Evolutionary conservation across 441 rosid genomes (phyloP).

Genomic region (Syzygium malaccense): DNA sequence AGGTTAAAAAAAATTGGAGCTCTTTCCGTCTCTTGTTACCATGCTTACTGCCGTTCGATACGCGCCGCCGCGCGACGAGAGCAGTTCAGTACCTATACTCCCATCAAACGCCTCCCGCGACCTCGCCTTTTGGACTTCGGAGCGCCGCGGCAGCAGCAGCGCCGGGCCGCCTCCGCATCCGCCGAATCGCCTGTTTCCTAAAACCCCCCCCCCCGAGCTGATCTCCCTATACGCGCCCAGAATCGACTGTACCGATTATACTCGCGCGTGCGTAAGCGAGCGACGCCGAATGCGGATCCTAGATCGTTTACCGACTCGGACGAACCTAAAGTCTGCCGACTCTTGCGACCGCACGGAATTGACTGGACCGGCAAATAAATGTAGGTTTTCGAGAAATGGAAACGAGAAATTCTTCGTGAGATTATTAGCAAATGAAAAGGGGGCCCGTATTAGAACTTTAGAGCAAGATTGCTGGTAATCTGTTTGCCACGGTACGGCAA

Average conservation of each 20-base stretch:
- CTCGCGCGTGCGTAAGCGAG: accelerated
- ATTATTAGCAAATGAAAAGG: neutral
- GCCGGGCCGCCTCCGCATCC: neutral
- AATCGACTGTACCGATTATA: neutral
- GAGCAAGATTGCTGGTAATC: neutral
- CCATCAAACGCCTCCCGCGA: neutral
- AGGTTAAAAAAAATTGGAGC: neutral
- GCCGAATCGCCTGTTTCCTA: neutral
- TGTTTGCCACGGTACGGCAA: neutral
- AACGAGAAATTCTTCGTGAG: neutral
- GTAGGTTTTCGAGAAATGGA: neutral
- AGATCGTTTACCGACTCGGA: neutral
- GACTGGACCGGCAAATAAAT: neutral
- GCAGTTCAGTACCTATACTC: neutral
- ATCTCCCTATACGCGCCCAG: neutral
- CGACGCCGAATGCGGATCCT: accelerated
- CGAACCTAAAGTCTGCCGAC: neutral
- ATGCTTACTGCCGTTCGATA: neutral
- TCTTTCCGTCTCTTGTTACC: too few relatives aligned
- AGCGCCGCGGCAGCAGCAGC: neutral
- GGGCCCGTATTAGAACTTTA: neutral
- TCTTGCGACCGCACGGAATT: neutral
- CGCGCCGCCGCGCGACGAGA: neutral
- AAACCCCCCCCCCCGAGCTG: neutral
- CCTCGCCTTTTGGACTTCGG: neutral